Evolutionary conservation across 2,329 filamentous ascomycete genomes (phyloP).

Genomic region (Incumbomyces delicatus): DNA sequence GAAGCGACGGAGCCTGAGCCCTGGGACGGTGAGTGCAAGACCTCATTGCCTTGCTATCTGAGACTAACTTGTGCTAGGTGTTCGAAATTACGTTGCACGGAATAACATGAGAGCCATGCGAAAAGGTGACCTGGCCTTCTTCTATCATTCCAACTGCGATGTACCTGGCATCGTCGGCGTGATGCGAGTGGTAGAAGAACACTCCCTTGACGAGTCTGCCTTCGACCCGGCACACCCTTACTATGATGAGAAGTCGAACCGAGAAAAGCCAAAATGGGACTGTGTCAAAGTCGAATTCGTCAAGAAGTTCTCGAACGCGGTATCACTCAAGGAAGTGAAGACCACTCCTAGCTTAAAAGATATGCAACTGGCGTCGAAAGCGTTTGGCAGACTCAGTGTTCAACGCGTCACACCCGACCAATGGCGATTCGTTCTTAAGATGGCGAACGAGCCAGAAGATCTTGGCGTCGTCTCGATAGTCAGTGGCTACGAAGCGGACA

Average conservation of each 20-base stretch:
- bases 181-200: conserved; percentile 82
- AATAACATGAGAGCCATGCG: conserved; percentile 92
- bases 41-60: background rate
- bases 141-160: conserved; percentile 94
- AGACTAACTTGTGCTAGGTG: conserved; percentile 11
- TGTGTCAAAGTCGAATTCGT: conserved; percentile 82
- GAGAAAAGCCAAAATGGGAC: conserved; percentile 68
- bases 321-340: conserved; percentile 59
- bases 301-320: conserved; percentile 63
- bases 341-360: conserved; percentile 50
- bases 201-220: conserved; percentile 67
- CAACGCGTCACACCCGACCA: conserved; percentile 36
- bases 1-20: conserved; percentile 66
- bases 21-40: conserved; percentile 65
- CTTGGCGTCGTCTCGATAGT: conserved; percentile 12
- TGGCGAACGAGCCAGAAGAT: conserved; percentile 27
- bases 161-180: conserved; percentile 75
- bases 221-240: conserved; percentile 67
- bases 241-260: conserved; percentile 67
- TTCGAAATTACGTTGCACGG: conserved; percentile 45
- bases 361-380: conserved; percentile 76
- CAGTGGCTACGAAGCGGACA: conserved; percentile 16
- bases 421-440: conserved; percentile 40
- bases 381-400: conserved; percentile 61
- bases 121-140: conserved; percentile 83